Evolutionary conservation across 345 rosid genomes (phyloP), one percentile per base, ranked within the genome.

Genomic region (Gossypium herbaceum): DNA sequence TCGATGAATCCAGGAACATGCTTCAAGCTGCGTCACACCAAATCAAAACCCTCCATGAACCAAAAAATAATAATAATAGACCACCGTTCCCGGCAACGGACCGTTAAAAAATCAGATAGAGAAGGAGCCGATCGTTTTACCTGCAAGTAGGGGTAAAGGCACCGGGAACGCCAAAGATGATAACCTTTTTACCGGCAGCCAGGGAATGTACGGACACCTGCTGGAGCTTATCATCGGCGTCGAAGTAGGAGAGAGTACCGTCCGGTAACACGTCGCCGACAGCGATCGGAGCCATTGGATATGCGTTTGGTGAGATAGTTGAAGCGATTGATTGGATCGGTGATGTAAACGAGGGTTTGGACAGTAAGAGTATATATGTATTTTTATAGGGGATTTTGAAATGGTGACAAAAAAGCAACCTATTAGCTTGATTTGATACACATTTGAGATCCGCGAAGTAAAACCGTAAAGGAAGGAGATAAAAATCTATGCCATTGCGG

Each of bases 61-160:
- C 41, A 34, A 34, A 29, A 24, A 4, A 34, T 5, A 22, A 74
- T 44, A 29, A 44, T 29, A 15, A 12, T 15, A 12, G 41, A 19
- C 12, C n/a, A 9, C n/a, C 12, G 12, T 12, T 44, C 2, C 12
- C n/a, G 55, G 54, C 0, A 44, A 44, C 11, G 12, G 12, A 44
- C 55, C 7, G 39, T 20, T 20, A 20, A 61, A 3, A 3, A n/a
- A 4, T 50, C 9, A 56, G 41, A 34, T 7, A 4, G 17, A 7
- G 47, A 52, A 12, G 41, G 5, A 25, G 27, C 4, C 47, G 34
- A n/a, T 9, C 3, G 4, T 48, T 34, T 34, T 78, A 92, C 99
- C 98, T 94, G 94, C 98, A 94, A 58, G 98, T 95, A 20, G 99
- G 98, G 20, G 99, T 95, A 84, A 95, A 95, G 71, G 99, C 99